phyloP scores from a whole-genome alignment of 495 filamentous ascomycete species.

The Chaetomium tenue region DNA sequence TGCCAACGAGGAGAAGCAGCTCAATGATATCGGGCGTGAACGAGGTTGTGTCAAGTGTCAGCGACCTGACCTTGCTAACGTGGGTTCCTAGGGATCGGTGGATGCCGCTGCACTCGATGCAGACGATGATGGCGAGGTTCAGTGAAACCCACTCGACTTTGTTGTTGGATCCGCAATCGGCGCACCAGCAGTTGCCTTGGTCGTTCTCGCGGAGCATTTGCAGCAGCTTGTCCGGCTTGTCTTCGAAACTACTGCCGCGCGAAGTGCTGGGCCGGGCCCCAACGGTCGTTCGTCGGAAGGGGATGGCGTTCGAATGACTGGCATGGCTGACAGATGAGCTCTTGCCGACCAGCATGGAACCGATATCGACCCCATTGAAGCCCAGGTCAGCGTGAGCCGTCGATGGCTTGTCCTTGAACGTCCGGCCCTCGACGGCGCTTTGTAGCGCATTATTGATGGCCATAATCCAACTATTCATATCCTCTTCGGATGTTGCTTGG shows the following conservation, averaged over 20 bases:
- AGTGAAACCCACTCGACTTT: slow-evolving; percentile 99
- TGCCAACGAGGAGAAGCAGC: slow-evolving; percentile 87
- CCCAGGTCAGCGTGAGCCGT: slow-evolving; percentile 47
- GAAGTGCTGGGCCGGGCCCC: slow-evolving; percentile 74
- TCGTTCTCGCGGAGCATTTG: slow-evolving; percentile 87
- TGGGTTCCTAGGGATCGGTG: slow-evolving; percentile 96
- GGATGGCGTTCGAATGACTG: slow-evolving; percentile 52
- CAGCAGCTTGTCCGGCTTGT: slow-evolving; percentile 73
- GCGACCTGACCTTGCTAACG: slow-evolving; percentile 93
- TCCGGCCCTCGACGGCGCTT: slow-evolving; percentile 85
- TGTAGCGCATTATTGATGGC: slow-evolving; percentile 97
- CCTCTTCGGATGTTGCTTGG: slow-evolving; percentile 95
- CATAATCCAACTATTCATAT: slow-evolving; percentile 95
- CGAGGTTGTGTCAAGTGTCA: slow-evolving; percentile 90
- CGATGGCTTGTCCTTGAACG: slow-evolving; percentile 50
- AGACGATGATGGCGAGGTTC: slow-evolving; percentile 92
- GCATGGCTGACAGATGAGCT: slow-evolving; percentile 69
- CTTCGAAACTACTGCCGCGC: slow-evolving; percentile 71
- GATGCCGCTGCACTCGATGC: slow-evolving; percentile 97
- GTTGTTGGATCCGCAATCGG: slow-evolving; percentile 85
- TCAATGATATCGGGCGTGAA: slow-evolving; percentile 97
- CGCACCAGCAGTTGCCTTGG: slow-evolving; percentile 90
- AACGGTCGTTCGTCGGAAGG: slow-evolving; percentile 80
- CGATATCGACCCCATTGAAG: slow-evolving; percentile 74
- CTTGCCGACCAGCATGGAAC: slow-evolving; percentile 91